phyloP scores from a whole-genome alignment of 371 early-diverging fungal genomes.

The Mycotypha africana region DNA sequence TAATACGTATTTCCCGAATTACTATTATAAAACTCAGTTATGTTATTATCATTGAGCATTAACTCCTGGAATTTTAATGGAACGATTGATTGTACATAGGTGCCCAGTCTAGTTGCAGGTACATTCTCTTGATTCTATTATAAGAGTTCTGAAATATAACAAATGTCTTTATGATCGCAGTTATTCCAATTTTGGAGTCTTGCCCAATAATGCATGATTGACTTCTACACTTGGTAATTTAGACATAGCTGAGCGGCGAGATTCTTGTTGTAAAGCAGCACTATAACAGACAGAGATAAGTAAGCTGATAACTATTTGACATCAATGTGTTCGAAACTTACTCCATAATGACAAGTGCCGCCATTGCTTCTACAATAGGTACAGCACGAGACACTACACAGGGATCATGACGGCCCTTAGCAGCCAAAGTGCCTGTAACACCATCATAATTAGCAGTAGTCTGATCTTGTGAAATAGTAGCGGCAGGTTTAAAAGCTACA shows the following conservation, averaged over 20 bases:
- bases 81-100: no score
- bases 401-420: constrained; percentile 96
- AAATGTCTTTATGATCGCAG: not conserved
- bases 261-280: constrained; percentile 59
- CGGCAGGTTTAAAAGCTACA: constrained; percentile 95
- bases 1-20: no score
- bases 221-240: constrained; percentile 51
- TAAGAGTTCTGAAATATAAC: no score
- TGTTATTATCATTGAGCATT: no score
- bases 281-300: constrained; percentile 16
- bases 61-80: no score
- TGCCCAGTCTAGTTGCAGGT: no score
- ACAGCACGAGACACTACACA: constrained; percentile 95
- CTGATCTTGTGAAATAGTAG: constrained; percentile 92
- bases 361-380: constrained; percentile 98
- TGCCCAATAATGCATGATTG: constrained; percentile 40
- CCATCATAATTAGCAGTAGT: constrained; percentile 85
- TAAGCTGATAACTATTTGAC: no score
- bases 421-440: constrained; percentile 73
- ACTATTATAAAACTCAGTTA: no score
- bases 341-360: constrained; percentile 92
- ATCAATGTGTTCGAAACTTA: constrained; percentile 39
- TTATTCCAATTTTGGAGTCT: constrained; percentile 27
- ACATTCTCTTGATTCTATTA: no score
- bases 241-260: constrained; percentile 51